Conservation (phyloP, 176 grass and related monocot genomes). For the Triticum aestivum region IWGSC_CS_RefSeq_v2.1 NC_057796.1:286697177-286697676, state of each 20-base stretch:
- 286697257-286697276: slow-evolving; percentile 70
- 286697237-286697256: slow-evolving; percentile 36
- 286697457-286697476: slow-evolving; percentile 61
- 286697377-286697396: slow-evolving; percentile 48
- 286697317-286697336: slow-evolving; percentile 64
- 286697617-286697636: not conserved
- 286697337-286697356: slow-evolving; percentile 65
- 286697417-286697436: slow-evolving; percentile 53
- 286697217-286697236: not conserved
- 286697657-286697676: slow-evolving; percentile 72
- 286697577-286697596: slow-evolving; percentile 56
- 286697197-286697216: slow-evolving; percentile 63
- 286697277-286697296: slow-evolving; percentile 62
- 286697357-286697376: slow-evolving; percentile 90
- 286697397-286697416: slow-evolving; percentile 49
- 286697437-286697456: slow-evolving; percentile 60
- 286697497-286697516: slow-evolving; percentile 4
- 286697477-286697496: slow-evolving; percentile 42
- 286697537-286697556: slow-evolving; percentile 89
- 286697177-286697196: slow-evolving; percentile 48
- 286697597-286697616: slow-evolving; percentile 54
- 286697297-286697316: slow-evolving; percentile 70
- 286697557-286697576: slow-evolving; percentile 50
- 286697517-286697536: slow-evolving; percentile 45
- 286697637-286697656: slow-evolving; percentile 65